Evolutionary conservation across 2,329 filamentous ascomycete species (phyloP).

Genomic region (Hypoxylon sp.): DNA sequence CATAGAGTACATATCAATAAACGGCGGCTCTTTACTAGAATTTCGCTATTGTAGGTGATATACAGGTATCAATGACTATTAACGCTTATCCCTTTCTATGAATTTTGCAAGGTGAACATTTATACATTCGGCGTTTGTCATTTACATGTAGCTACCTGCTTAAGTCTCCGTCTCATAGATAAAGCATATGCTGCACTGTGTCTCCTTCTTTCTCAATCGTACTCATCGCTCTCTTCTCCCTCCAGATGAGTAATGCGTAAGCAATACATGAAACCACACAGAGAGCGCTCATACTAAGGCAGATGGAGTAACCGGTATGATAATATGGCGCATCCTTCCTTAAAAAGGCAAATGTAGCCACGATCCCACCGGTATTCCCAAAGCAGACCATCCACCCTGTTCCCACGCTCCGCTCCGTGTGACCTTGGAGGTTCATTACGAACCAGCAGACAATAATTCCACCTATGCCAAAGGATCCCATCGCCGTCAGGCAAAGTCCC

Average conservation of each 20-base stretch:
- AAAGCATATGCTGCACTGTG: not conserved
- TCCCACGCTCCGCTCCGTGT: slow-evolving; percentile 52
- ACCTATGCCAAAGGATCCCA: slow-evolving; percentile 54
- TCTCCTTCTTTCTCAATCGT: not conserved
- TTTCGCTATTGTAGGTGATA: not conserved
- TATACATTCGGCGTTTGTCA: not conserved
- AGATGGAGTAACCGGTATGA: slow-evolving; percentile 49
- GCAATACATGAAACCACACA: not conserved
- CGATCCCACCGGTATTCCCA: slow-evolving; percentile 54
- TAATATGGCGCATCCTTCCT: slow-evolving; percentile 51
- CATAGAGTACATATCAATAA: not conserved
- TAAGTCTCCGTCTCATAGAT: not conserved
- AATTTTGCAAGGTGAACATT: too few species aligned
- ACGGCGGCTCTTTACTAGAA: not conserved
- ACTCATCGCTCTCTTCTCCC: not conserved
- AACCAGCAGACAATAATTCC: slow-evolving; percentile 57
- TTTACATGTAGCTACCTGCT: not conserved
- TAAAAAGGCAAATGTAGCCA: slow-evolving; percentile 53
- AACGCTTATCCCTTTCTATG: not conserved
- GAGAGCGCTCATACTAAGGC: slow-evolving; percentile 9
- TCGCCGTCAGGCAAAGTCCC: slow-evolving; percentile 58
- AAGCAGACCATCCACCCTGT: slow-evolving; percentile 54
- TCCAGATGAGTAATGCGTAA: slow-evolving; percentile 11
- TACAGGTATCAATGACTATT: not conserved
- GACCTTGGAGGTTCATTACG: slow-evolving; percentile 59